Conservation (phyloP, 2,329 filamentous ascomycete species). For the Mollisiaceae sp. region DNA sequence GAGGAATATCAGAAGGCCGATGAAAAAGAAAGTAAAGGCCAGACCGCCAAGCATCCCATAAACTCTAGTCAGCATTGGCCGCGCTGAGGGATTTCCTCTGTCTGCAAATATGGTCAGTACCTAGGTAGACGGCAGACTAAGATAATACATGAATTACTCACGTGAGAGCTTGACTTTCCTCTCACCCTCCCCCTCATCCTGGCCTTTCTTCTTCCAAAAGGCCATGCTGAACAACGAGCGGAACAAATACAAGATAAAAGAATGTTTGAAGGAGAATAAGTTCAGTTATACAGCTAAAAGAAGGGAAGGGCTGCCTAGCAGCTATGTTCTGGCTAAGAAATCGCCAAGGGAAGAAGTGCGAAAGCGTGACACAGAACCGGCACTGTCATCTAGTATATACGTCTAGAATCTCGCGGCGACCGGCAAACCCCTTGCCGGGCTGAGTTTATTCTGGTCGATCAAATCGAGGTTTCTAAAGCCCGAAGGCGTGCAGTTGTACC, state of each 20-base stretch:
- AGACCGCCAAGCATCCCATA: constrained; percentile 23
- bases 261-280: constrained; percentile 3
- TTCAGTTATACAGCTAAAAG: constrained; percentile 5
- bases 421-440: constrained; percentile 1
- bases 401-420: neutral
- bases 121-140: neutral
- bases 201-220: neutral
- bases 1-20: constrained; percentile 20
- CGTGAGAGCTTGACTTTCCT: constrained; percentile 11
- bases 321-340: neutral
- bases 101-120: constrained; percentile 5
- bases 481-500: constrained; percentile 14
- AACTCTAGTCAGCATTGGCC: constrained; percentile 18
- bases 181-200: neutral
- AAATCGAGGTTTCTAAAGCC: neutral
- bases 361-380: constrained; percentile 13
- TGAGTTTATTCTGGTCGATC: constrained; percentile 12
- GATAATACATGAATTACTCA: neutral
- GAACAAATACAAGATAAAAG: constrained; percentile 1
- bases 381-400: constrained; percentile 13
- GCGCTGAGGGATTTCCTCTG: constrained; percentile 17
- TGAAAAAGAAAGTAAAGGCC: constrained; percentile 18
- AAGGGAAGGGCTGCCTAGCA: constrained; percentile 12
- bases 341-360: neutral
- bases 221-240: neutral